Percentiles rank a stretch among this genome's conserved stretches.
Conservation (phyloP, 106 monocot genomes). For the Phalaenopsis aphrodite region DNA sequence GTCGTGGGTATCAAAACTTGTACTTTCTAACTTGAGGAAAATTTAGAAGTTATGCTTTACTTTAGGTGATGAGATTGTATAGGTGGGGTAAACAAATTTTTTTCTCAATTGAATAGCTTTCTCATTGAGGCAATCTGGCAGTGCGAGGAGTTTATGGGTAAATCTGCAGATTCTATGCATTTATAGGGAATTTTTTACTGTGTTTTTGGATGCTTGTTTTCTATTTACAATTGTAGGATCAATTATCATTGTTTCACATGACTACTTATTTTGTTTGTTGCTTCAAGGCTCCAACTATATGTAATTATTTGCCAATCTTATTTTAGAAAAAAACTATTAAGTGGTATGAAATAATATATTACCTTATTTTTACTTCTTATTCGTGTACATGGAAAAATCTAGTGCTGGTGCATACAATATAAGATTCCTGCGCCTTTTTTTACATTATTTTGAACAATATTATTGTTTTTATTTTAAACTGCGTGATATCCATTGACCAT, state of each 20-base stretch:
- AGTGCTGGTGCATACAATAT: neutral
- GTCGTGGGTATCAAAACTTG: too few relatives aligned
- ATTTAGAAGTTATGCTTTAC: neutral
- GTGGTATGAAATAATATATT: neutral
- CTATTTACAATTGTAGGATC: neutral
- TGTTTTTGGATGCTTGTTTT: neutral
- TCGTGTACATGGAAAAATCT: neutral
- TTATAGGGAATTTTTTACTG: neutral
- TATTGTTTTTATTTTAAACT: neutral
- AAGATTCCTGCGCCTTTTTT: neutral
- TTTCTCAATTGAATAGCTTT: neutral
- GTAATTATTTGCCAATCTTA: neutral
- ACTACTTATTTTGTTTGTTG: neutral
- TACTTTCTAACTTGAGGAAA: too few relatives aligned
- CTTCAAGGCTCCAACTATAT: neutral
- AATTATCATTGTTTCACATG: neutral
- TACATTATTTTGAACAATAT: neutral
- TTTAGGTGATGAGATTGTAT: neutral
- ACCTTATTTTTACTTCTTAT: neutral
- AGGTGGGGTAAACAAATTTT: neutral
- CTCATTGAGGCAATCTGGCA: too few relatives aligned
- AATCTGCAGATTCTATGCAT: neutral
- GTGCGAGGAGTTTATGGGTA: neutral
- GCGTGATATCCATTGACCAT: neutral
- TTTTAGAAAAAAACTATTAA: neutral